Percentiles rank a stretch among this genome's conserved stretches.
Conservation (phyloP, 2,329 filamentous ascomycete genomes). For the Fulvia fulva region DNA sequence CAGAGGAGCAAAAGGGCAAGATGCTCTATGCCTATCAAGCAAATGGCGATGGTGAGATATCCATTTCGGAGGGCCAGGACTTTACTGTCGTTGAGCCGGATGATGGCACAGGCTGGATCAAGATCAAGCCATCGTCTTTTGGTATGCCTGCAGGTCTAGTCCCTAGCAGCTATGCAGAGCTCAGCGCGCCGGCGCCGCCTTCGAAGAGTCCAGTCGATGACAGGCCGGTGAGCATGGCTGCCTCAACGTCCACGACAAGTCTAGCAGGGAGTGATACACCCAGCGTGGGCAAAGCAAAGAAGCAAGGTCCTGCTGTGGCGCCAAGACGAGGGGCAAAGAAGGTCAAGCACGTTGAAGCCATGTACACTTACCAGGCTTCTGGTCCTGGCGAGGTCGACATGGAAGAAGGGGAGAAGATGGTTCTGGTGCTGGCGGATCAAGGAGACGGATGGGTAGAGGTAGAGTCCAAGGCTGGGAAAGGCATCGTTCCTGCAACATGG, state of each 20-base stretch:
- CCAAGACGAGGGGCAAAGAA: constrained; percentile 67
- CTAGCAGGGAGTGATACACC: constrained; percentile 50
- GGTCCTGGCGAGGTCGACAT: constrained; percentile 87
- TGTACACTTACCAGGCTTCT: constrained; percentile 87
- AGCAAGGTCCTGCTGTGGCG: constrained; percentile 87
- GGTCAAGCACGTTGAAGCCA: constrained; percentile 82
- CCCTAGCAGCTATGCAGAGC: constrained; percentile 78
- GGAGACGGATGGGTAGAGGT: constrained; percentile 98
- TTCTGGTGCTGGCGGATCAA: constrained; percentile 79
- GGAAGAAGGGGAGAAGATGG: constrained; percentile 84
- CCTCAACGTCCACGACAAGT: constrained; percentile 59
- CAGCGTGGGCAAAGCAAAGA: constrained; percentile 53
- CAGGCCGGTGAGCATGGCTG: constrained; percentile 52
- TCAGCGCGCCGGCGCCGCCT: constrained; percentile 31
- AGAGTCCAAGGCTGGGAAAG: constrained; percentile 71
- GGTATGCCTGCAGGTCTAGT: constrained; percentile 79
- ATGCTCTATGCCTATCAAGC: constrained; percentile 89
- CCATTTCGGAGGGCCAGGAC: constrained; percentile 72
- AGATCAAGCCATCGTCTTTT: constrained; percentile 54
- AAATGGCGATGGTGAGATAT: constrained; percentile 74
- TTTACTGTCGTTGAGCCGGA: constrained; percentile 79
- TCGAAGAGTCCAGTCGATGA: constrained; percentile 13
- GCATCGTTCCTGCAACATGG: constrained; percentile 92
- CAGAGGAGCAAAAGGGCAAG: constrained; percentile 65
- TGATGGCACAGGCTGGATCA: constrained; percentile 89